These are phyloP conservation scores for Sodiomyces alkalinus DNA, from an alignment of 2,329 filamentous ascomycete genomes.

Conservation along the genomic window DNA sequence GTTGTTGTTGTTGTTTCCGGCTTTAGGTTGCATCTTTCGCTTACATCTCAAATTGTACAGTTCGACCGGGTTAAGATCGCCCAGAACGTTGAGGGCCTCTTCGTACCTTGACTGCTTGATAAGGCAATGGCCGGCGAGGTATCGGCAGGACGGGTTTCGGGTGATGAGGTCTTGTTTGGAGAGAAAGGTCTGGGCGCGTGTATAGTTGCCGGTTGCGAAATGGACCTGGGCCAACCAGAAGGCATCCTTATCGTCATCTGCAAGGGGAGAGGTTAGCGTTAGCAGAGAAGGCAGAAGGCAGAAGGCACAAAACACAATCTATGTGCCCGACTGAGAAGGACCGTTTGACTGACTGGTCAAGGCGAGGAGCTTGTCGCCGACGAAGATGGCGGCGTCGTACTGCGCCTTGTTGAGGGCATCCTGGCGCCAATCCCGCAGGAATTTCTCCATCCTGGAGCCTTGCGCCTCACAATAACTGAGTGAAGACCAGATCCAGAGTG, in stretches of 20 bases:
- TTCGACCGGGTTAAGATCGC: constrained; percentile 77
- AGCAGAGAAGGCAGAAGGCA: constrained; percentile 4
- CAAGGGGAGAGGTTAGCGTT: constrained; percentile 2
- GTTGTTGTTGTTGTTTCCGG: too few relatives aligned
- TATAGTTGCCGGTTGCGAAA: constrained; percentile 90
- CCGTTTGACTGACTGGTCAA: constrained; percentile 58
- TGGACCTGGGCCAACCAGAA: constrained; percentile 98
- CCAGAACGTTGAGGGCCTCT: constrained; percentile 72
- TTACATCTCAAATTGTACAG: too few relatives aligned
- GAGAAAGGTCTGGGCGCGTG: constrained; percentile 75
- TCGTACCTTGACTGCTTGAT: constrained; percentile 86
- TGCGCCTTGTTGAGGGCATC: constrained; percentile 93
- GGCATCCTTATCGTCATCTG: constrained; percentile 85
- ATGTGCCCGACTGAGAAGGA: background rate
- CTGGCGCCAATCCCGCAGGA: constrained; percentile 86
- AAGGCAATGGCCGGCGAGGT: constrained; percentile 84
- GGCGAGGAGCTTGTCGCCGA: constrained; percentile 91
- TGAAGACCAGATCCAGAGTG: too few relatives aligned
- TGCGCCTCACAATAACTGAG: too few relatives aligned
- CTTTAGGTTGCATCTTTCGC: too few relatives aligned
- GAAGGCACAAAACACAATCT: background rate
- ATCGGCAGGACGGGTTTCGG: constrained; percentile 75
- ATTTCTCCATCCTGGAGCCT: constrained; percentile 59
- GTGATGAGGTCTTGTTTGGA: constrained; percentile 68
- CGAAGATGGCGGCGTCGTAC: constrained; percentile 91